These are phyloP conservation scores for Candida glucosophila DNA, from an alignment of 1,139 yeast species.

Conservation along the genomic window DNA sequence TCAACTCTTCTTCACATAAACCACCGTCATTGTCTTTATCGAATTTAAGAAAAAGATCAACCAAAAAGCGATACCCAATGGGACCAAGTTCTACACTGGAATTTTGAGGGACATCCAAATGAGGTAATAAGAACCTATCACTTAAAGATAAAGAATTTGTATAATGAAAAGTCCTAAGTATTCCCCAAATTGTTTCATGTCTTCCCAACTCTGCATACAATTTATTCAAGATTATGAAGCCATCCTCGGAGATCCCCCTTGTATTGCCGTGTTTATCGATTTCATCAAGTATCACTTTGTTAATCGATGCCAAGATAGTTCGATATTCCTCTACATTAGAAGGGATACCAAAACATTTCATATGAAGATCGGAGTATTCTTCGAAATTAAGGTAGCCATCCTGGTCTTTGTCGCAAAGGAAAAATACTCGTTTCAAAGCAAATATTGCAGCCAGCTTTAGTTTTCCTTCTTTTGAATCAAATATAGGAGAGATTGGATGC, in stretches of 20 bases:
- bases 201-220: constrained; percentile 84
- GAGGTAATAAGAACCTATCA: constrained; percentile 71
- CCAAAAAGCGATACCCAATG: constrained; percentile 84
- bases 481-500: constrained; percentile 89
- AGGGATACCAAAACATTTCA: constrained; percentile 59
- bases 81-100: constrained; percentile 91
- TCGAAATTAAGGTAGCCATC: constrained; percentile 69
- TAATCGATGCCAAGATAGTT: constrained; percentile 19
- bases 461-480: constrained; percentile 82
- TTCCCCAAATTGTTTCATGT: constrained; percentile 96
- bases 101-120: constrained; percentile 63
- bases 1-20: constrained; percentile 61
- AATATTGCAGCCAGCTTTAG: constrained; percentile 68
- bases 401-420: constrained; percentile 81
- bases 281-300: constrained; percentile 19
- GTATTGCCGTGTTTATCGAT: constrained; percentile 7
- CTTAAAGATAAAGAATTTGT: constrained; percentile 83
- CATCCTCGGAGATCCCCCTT: constrained; percentile 61
- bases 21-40: constrained; percentile 97
- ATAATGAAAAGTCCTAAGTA: constrained; percentile 75
- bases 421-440: constrained; percentile 76
- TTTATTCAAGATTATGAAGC: constrained; percentile 69
- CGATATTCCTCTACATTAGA: constrained; percentile 20
- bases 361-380: constrained; percentile 64
- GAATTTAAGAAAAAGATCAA: constrained; percentile 76